A percentile compares a stretch with the other conserved stretches of the same genome.
These are phyloP conservation scores for Aspergillus flavus DNA, from an alignment of 2,329 filamentous ascomycete species.

Conservation along the genomic window DNA sequence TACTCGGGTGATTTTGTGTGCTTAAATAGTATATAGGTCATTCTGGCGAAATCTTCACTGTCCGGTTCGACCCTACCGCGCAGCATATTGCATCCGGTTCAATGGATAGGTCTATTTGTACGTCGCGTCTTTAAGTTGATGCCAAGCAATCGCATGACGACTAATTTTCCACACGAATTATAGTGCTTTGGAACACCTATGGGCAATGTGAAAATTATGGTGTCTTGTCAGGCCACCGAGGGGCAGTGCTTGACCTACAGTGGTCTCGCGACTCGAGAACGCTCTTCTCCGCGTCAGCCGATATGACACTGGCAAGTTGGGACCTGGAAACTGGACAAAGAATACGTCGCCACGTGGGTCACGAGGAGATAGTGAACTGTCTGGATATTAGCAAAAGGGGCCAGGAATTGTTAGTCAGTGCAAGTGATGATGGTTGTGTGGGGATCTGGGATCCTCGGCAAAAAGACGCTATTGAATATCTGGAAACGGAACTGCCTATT, in stretches of 20 bases:
- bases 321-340: slow-evolving; percentile 88
- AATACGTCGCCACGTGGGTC: slow-evolving; percentile 88
- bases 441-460: slow-evolving; percentile 94
- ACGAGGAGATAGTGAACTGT: slow-evolving; percentile 94
- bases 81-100: slow-evolving; percentile 90
- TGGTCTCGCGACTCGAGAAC: slow-evolving; percentile 95
- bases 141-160: not conserved
- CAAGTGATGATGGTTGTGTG: slow-evolving; percentile 90
- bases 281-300: slow-evolving; percentile 88
- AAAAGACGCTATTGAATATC: slow-evolving; percentile 83
- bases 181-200: slow-evolving; percentile 91
- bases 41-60: slow-evolving; percentile 82
- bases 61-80: slow-evolving; percentile 86
- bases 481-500: slow-evolving; percentile 88
- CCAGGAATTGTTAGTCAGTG: slow-evolving; percentile 86
- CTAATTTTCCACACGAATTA: not conserved
- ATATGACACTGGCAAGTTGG: slow-evolving; percentile 93
- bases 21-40: slow-evolving; percentile 50
- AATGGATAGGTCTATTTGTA: slow-evolving; percentile 90
- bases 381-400: slow-evolving; percentile 87
- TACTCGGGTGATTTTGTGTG: not conserved
- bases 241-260: slow-evolving; percentile 86
- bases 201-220: slow-evolving; percentile 96
- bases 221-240: slow-evolving; percentile 82
- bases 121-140: slow-evolving; percentile 33